phyloP scores from a whole-genome alignment of 768 basidiomycete species.

The Psilocybe cubensis region DNA sequence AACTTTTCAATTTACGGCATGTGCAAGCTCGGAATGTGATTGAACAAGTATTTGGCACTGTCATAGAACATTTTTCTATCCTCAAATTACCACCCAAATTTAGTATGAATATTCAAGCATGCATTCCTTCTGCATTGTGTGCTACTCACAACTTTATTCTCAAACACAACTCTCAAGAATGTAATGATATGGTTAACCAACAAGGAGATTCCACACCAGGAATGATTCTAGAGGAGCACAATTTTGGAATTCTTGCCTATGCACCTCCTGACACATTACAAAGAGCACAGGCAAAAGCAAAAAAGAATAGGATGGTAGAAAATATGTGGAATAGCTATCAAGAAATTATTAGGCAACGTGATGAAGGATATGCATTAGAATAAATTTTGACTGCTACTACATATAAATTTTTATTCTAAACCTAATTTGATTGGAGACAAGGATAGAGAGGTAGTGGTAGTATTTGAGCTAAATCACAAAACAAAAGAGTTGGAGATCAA shows the following conservation, averaged over 20 bases:
- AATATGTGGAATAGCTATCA: too few species aligned
- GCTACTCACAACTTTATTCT: conserved; percentile 27
- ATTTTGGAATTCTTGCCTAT: too few species aligned
- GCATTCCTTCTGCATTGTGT: conserved; percentile 21
- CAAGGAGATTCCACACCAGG: conserved; percentile 1
- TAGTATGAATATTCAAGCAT: conserved; percentile 19
- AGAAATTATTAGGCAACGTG: too few species aligned
- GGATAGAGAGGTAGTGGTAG: too few species aligned
- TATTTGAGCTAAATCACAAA: too few species aligned
- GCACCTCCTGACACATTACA: too few species aligned
- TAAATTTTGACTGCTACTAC: neutral
- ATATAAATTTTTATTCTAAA: conserved; percentile 6
- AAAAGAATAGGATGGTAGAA: too few species aligned
- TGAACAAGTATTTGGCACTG: conserved; percentile 36
- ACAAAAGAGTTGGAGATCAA: too few species aligned
- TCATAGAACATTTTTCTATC: conserved; percentile 8
- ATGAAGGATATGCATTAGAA: neutral
- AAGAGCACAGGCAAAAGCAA: too few species aligned
- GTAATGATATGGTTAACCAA: conserved; percentile 8
- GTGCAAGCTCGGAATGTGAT: conserved; percentile 36
- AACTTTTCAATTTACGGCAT: conserved; percentile 41
- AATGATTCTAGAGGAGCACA: too few species aligned
- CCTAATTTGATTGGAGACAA: conserved; percentile 13
- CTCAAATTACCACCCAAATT: conserved; percentile 8
- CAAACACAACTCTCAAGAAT: conserved; percentile 18